Base-by-base conservation (phyloP, 768 basidiomycete species). In the Lactarius sp. region DNA sequence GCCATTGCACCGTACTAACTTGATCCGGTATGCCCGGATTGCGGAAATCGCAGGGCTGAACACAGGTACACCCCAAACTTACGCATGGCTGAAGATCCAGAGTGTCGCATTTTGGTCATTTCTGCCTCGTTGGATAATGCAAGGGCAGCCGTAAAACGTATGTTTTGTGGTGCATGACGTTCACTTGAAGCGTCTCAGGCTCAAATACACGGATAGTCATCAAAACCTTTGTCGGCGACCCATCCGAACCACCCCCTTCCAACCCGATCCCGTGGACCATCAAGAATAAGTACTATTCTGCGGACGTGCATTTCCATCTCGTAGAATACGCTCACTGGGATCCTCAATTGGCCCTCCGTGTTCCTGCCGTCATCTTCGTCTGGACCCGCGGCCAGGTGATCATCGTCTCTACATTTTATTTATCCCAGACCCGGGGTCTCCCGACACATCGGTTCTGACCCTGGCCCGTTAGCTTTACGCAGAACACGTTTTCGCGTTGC, bases 211-310 rank as follows among this genome's bases (percentile, higher is more conserved):
- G 10, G 62, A 68, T 64, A 73, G 73, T 70, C 60, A 69, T 73
- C 60, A 70, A 71, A 68, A 61, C 64, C 36, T 55, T 74, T 22
- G 59, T 66, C 47, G 39, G 44, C 22, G 61, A 62, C 56, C n/a
- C 51, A 47, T 59, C 50, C 50, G 55, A 60, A 6, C 44, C 63
- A 9, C 50, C 67, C 18, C 3, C 60, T 12, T 52, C 56, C 12
- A 59, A 60, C 14, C n/a, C 37, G 33, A 74, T 89, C 37, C 85
- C 87, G 10, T 92, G 89, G 90, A 87, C 82, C 47, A 88, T 92
- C 65, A 74, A 75, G 56, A 92, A 92, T 77, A 86, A 83, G 72
- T 94, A 94, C 74, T 94, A 93, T 75, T 82, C 82, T 14, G 92
- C 91, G 1, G 77, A 81, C 62, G 87, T 94, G 7, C 83, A 85